Conservation (phyloP, 306 rosid species). For the Geum urbanum region DNA sequence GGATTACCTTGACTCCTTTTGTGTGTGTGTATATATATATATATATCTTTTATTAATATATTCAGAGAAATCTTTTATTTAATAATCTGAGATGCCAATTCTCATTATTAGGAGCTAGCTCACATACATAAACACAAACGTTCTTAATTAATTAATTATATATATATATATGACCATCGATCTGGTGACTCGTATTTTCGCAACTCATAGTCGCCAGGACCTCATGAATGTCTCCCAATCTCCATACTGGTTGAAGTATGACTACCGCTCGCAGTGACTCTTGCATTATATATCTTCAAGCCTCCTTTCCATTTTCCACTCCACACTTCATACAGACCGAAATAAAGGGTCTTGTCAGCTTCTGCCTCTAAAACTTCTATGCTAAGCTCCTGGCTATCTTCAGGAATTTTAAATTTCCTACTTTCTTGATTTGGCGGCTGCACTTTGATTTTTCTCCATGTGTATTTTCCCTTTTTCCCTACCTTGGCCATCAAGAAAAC, state of each 20-base stretch:
- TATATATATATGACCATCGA: neutral
- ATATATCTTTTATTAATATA: too few species aligned
- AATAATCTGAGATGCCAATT: neutral
- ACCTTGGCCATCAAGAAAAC: conserved; percentile 69
- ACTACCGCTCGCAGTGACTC: neutral
- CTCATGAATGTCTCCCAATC: neutral
- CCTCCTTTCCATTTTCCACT: conserved; percentile 91
- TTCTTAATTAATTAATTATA: too few species aligned
- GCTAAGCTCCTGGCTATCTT: fast-evolving
- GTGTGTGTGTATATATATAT: too few species aligned
- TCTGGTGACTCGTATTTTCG: neutral
- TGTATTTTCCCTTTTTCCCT: conserved; percentile 45
- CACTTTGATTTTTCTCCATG: neutral
- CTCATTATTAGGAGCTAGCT: neutral
- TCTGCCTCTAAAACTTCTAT: fast-evolving
- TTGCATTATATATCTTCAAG: conserved; percentile 40
- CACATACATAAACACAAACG: neutral
- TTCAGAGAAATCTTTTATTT: neutral
- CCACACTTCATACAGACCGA: conserved; percentile 92
- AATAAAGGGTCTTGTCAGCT: conserved; percentile 22
- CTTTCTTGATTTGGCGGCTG: neutral
- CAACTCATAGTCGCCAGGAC: neutral
- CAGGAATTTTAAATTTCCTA: fast-evolving
- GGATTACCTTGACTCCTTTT: too few species aligned
- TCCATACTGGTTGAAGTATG: neutral